phyloP scores from a whole-genome alignment of 1,284 basidiomycete genomes.

The Melampsora larici-populina region DNA sequence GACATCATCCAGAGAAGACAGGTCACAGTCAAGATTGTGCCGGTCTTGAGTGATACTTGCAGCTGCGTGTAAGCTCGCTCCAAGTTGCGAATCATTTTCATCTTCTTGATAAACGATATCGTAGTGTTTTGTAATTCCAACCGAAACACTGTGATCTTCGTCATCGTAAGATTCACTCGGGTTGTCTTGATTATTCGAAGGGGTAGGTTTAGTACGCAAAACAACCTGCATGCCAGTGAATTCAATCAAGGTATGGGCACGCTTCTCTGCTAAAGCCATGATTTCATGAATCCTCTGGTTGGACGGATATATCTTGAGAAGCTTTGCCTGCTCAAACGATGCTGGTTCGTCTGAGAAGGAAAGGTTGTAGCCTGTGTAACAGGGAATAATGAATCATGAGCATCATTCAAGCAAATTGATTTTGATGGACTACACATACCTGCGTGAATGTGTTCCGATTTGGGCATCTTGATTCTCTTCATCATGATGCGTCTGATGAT shows the following conservation, averaged over 20 bases:
- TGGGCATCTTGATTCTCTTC: slow-evolving; percentile 11
- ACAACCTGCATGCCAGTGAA: slow-evolving; percentile 13
- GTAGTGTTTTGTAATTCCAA: no score
- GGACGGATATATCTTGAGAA: neutral
- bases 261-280: neutral
- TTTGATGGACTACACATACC: neutral
- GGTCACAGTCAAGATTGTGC: no score
- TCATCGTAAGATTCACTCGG: no score
- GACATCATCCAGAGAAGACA: no score
- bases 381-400: neutral
- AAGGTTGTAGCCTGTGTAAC: slow-evolving; percentile 1
- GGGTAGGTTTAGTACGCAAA: no score
- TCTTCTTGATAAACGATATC: no score
- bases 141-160: no score
- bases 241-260: neutral
- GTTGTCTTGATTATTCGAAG: no score
- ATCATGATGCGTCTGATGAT: slow-evolving; percentile 5
- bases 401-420: neutral
- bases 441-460: slow-evolving; percentile 5
- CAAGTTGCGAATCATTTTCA: no score
- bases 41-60: no score
- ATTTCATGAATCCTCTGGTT: slow-evolving; percentile 7
- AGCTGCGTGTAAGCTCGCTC: no score
- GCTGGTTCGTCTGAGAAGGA: neutral
- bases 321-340: neutral